Base-by-base conservation (phyloP, 768 basidiomycete genomes). In the Terana coerulea region DNA sequence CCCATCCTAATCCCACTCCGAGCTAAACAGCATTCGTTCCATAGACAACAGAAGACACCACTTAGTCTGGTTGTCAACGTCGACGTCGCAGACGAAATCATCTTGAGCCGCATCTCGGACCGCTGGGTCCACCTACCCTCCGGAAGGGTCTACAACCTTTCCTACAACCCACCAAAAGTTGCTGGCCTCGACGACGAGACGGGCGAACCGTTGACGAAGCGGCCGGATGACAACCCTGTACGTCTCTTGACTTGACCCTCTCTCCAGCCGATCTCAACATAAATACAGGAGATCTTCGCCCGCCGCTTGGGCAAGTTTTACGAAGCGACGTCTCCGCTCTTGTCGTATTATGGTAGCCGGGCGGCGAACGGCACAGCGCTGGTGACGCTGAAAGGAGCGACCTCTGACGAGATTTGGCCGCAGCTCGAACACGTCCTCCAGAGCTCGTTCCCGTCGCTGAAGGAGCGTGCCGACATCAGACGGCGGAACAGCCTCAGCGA, bases 341-440 rank as follows among this genome's bases (percentile, higher is more conserved):
- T 95, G 14, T 71, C 75, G 15, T 86, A 92, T 67, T 95, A 86
- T 66, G 55, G 72, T 26, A 59, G 65, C 7, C 63, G 71, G 42
- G 66, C 72, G 7, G 71, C 77, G n/a, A 68, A 75, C 24, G 72
- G 69, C 44, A 65, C 84, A 15, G 75, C 76, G 46, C 61, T 89
- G 9, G 74, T 77, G 37, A 82, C 83, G 2, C 66, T 95, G 26
- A 72, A 76, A 17, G 91, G 92, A 3, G 69, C 75, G 49, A 89
- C 90, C 7, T 90, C 88, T 2, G 88, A 94, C 61, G 89, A 93
- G 66, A 94, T 95, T 56, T 95, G 91, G 91, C 91, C 89, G 2
- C 72, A 84, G 57, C 75, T 95, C 10, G 90, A 92, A 55, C 68
- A 68, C 37, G 70, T 79, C 19, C 72, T 93, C 21, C 71, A 72